Percentiles rank a stretch among this genome's conserved stretches.
These are phyloP conservation scores for Osmanthus fragrans DNA, from an alignment of 257 asterid species.

Conservation along the genomic window DNA sequence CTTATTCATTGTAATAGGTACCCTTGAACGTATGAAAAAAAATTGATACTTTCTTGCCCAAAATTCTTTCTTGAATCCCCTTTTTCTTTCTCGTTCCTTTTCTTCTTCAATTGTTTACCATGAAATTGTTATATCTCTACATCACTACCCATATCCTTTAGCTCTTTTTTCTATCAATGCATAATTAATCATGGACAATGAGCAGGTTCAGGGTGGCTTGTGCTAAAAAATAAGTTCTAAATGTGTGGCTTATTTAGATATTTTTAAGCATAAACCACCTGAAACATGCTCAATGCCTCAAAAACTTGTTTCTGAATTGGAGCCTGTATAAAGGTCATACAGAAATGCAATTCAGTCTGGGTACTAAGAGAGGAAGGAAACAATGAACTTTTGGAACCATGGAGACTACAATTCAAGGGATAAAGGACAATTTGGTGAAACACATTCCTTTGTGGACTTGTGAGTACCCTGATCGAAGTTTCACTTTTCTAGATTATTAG, in stretches of 20 bases:
- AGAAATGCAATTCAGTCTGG: not conserved
- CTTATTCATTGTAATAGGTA: too few species aligned
- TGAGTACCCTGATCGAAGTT: not conserved
- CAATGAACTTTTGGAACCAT: not conserved
- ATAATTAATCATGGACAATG: not conserved
- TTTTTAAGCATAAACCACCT: too few species aligned
- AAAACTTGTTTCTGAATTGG: not conserved
- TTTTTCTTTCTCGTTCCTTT: too few species aligned
- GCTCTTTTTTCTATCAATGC: constrained; percentile 7
- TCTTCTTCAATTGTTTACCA: too few species aligned
- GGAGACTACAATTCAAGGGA: not conserved
- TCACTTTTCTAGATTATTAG: constrained; percentile 1
- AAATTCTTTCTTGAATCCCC: too few species aligned
- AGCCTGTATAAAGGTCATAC: not conserved
- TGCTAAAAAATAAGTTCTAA: too few species aligned
- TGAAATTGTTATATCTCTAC: too few species aligned
- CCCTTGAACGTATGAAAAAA: too few species aligned
- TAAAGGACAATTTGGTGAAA: not conserved
- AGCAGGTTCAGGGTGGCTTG: too few species aligned
- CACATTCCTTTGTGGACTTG: constrained; percentile 5
- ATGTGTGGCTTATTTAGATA: too few species aligned
- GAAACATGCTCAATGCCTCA: not conserved
- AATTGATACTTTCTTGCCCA: too few species aligned
- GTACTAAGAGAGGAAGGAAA: not conserved
- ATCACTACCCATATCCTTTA: too few species aligned